Evolutionary conservation across 192 early-diverging fungal genomes (phyloP), one percentile per base, ranked within the genome.

Genomic region (Thamnidium elegans): DNA sequence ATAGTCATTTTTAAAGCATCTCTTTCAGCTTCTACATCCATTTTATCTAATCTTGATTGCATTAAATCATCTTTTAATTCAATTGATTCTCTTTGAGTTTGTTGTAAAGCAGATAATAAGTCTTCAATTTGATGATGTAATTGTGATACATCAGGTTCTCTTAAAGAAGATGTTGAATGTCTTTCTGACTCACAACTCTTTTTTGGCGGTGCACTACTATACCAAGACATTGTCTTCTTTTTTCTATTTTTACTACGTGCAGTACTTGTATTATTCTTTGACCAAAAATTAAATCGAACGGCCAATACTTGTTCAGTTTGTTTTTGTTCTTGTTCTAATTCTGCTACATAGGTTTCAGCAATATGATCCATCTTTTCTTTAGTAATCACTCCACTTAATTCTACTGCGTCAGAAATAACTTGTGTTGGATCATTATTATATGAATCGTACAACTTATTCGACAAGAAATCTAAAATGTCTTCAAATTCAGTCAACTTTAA

Each of bases 351-450:
- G 20, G 84, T 72, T 8, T 77, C 72, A 0, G 84, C 86, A 23
- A 97, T 79, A 15, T 81, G 73, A 63, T 87, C 93, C 58, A 98
- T 70, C 52, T 88, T 86, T 10, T 74, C 62, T 39, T 87, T 83
- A 14, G 88, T 84, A 34, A 97, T 89, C 0, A 81, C 79, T 0
- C 76, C 74, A 50, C 76, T 79, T 8, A 98, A 80, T 17, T 75
- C 71, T 72, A 89, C 84, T 0, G 94, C 94, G 63, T 95, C 92
- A 52, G 81, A 70, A 58, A 98, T 87, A 56, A 97, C 80, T 31
- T 80, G 77, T 30, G 78, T 68, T 23, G 86, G 67, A 61, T 83
- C 71, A 31, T 72, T 66, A 7, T 82, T 78, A 71, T 95, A 93
- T 5, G 82, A 72, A 61, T 90, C 90, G 73, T 92, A 96, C 23